Base-by-base conservation (phyloP, 495 filamentous ascomycete genomes). In the Tuber umbilicatum region DNA sequence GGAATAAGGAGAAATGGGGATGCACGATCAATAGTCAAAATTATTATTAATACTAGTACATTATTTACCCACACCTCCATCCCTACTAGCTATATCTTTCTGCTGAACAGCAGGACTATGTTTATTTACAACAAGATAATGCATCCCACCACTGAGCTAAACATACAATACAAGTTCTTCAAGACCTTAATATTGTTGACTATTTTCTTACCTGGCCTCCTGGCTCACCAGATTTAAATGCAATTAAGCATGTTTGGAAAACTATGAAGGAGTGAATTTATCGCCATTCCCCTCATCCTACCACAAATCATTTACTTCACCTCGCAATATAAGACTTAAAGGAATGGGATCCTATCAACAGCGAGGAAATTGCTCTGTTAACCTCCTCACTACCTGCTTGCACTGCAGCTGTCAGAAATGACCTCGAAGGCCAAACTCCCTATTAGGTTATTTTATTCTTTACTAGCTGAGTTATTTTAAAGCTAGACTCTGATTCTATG, bases 301-400 rank as follows among this genome's bases (percentile, higher is more conserved):
- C 43, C 3, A 75, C 73, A 71, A 60, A 55, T 38, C 2, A 10
- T 21, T 39, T 5, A 2, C 23, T 74, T 6, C 43, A 19, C 39
- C n/a, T 39, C 16, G 23, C 27, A 9, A 74, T 74, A 31, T 69
- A 74, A 5, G 40, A n/a, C n/a, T n/a, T n/a, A n/a, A n/a, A 74
- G 37, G 10, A 74, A n/a, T 74, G 40, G 69, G 68, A 72, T 40
- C 47, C 31, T 3, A 38, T 74, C 23, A 7, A 27, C 17, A 21
- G 2, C 10, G 41, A 23, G 9, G 69, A 55, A 40, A 72, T 74
- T 23, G 38, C 35, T 16, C 12, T 9, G 1, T 3, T 64, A 23
- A n/a, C 41, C 2, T 27, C 70, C 35, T 70, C 12, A 21, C 70
- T 74, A 42, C n/a, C 38, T 5, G 23, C 35, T 2, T 10, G 16